Percentiles rank a stretch among this genome's conserved stretches.
Evolutionary conservation across 495 filamentous ascomycete species (phyloP).

Genomic region (Xylaria longipes): DNA sequence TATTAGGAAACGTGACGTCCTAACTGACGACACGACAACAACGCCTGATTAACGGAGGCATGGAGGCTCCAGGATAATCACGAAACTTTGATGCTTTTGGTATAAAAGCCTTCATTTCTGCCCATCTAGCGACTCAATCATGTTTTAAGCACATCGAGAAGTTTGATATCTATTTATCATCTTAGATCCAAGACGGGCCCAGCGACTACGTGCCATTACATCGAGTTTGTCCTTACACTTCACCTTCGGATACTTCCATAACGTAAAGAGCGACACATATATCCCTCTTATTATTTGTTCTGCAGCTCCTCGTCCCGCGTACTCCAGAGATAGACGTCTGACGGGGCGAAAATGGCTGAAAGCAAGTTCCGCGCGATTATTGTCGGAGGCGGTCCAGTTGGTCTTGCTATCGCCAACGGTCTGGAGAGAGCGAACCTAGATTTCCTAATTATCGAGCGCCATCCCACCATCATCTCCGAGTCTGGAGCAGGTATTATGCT

Average conservation of each 20-base stretch:
- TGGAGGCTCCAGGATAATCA: background rate
- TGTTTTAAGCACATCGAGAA: background rate
- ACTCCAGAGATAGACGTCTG: background rate
- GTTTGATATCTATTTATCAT: background rate
- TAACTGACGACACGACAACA: background rate
- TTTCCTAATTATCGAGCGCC: constrained; percentile 55
- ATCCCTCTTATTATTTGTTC: background rate
- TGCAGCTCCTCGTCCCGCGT: background rate
- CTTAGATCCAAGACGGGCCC: background rate
- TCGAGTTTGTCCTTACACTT: background rate
- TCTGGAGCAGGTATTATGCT: constrained; percentile 46
- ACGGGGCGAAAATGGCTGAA: background rate
- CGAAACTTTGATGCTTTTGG: background rate
- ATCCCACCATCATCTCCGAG: constrained; percentile 41
- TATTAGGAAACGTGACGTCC: background rate
- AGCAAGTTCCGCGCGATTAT: constrained; percentile 55
- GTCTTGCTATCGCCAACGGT: constrained; percentile 53
- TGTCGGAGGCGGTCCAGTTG: constrained; percentile 57
- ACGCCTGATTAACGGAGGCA: background rate
- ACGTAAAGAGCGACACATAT: background rate
- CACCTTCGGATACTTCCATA: background rate
- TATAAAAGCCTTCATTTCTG: constrained; percentile 2
- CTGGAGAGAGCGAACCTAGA: constrained; percentile 52
- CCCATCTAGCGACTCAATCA: background rate
- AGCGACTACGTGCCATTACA: background rate